Percentiles rank a stretch among this genome's conserved stretches.
Evolutionary conservation across 108 stramenopile species (phyloP).

Genomic region (Pseudonitzschia multiseries): DNA sequence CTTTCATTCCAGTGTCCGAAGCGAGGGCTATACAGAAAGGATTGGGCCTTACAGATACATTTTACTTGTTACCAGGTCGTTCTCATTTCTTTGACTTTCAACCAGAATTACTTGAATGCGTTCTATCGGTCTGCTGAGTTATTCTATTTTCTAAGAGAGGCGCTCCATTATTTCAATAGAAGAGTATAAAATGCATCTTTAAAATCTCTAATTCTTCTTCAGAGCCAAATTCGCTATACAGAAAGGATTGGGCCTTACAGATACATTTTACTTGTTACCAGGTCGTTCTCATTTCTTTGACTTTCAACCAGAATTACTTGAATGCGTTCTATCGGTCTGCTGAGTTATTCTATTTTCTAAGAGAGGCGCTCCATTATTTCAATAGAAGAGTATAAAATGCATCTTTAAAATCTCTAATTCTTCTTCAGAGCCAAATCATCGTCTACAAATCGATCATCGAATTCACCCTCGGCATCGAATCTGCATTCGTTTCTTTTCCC

Average conservation of each 20-base stretch:
- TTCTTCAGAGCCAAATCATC: slow-evolving; percentile 44
- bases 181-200: too few species aligned
- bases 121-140: slow-evolving; percentile 36
- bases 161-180: too few species aligned
- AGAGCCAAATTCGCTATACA: too few species aligned
- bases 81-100: slow-evolving; percentile 69
- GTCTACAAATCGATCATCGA: slow-evolving; percentile 60
- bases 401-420: too few species aligned
- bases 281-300: slow-evolving; percentile 73
- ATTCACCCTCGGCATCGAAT: slow-evolving; percentile 66
- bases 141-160: neutral
- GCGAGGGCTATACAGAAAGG: slow-evolving; percentile 60
- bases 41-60: slow-evolving; percentile 49
- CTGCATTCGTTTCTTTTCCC: slow-evolving; percentile 52
- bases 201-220: too few species aligned
- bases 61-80: slow-evolving; percentile 57
- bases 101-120: slow-evolving; percentile 48
- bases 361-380: too few species aligned
- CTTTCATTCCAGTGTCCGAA: slow-evolving; percentile 63
- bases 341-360: slow-evolving; percentile 1
- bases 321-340: slow-evolving; percentile 39
- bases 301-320: slow-evolving; percentile 50
- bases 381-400: too few species aligned
- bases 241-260: slow-evolving; percentile 54
- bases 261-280: slow-evolving; percentile 56